Conservation (phyloP, 352 stramenopile species). For the Phytophthora agathidicida region DNA sequence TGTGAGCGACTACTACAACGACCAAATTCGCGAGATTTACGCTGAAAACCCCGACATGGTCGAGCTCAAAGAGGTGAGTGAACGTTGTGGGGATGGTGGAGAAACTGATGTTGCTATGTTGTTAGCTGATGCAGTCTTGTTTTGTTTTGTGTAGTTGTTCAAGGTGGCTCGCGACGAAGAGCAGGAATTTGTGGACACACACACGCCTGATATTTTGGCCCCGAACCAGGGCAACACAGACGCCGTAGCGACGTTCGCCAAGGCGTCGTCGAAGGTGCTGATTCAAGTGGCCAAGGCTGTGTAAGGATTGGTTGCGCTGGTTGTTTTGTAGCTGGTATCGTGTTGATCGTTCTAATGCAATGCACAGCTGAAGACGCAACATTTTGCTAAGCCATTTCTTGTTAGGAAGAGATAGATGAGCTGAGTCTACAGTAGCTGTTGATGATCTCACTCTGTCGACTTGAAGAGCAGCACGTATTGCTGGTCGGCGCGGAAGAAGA, state of each 20-base stretch:
- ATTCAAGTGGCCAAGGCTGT: constrained; percentile 53
- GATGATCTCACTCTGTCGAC: constrained; percentile 64
- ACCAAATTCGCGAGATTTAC: constrained; percentile 90
- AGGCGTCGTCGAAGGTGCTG: constrained; percentile 61
- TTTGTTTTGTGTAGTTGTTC: constrained; percentile 56
- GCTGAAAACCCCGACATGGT: constrained; percentile 55
- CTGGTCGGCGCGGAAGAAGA: constrained; percentile 88
- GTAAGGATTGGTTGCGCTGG: constrained; percentile 26
- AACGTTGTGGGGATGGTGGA: not conserved
- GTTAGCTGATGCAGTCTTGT: constrained; percentile 4
- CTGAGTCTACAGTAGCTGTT: constrained; percentile 9
- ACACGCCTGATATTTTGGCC: constrained; percentile 55
- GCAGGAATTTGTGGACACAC: constrained; percentile 68
- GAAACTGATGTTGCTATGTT: not conserved
- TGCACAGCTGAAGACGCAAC: constrained; percentile 17
- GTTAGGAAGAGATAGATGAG: constrained; percentile 11
- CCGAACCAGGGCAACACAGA: constrained; percentile 44
- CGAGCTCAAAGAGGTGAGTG: constrained; percentile 70
- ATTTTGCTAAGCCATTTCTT: not conserved
- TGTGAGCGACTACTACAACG: constrained; percentile 89
- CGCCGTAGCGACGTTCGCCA: constrained; percentile 56
- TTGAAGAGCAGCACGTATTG: constrained; percentile 88
- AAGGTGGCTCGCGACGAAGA: constrained; percentile 76
- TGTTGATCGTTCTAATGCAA: constrained; percentile 18
- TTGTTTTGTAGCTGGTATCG: not conserved